Evolutionary conservation across 2,329 filamentous ascomycete genomes (phyloP), one percentile per base, ranked within the genome.

Genomic region (Aspergillus amoenus): DNA sequence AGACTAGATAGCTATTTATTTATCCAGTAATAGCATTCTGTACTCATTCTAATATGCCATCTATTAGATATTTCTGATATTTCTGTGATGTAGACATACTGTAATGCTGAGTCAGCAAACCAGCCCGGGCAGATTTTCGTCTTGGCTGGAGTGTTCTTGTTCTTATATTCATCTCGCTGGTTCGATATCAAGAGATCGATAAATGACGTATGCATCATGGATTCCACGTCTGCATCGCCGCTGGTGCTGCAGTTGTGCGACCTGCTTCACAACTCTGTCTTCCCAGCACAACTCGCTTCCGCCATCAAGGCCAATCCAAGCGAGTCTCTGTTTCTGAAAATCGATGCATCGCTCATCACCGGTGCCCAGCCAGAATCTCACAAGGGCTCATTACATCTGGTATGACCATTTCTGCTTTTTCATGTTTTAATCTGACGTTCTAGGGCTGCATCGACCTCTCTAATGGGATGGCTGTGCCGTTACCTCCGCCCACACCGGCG

Each of bases 91-190:
- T 30, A 30, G 27, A 9, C 27, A 30, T 30, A 30, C 8, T 30
- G 27, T 30, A 30, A 30, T 30, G 22, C 45, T 58, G 39, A 61
- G 34, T 56, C 52, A 58, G 48, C 55, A 18, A 30, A 57, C 60
- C 60, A 60, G 59, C 59, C 44, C 55, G 18, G 60, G 60, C 59
- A 61, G 61, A 63, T 57, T 42, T 52, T 32, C 52, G 13, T 32
- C 48, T 32, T 34, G 27, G 40, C n/a, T 42, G 41, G 2, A 7
- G 27, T 21, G 27, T 15, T 27, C 21, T n/a, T 24, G 8, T 17
- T 30, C 21, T 21, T 21, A 21, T 21, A 21, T 21, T 21, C 21
- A 21, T 45, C 43, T 30, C 17, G 13, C 22, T 30, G 22, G 5
- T 30, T 45, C 21, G 21, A 21, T 21, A 21, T 21, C 21, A 21